A percentile compares a stretch with the other conserved stretches of the same genome.
These are phyloP conservation scores for Aureobasidium namibiae DNA, from an alignment of 2,329 filamentous ascomycete genomes.

Conservation along the genomic window DNA sequence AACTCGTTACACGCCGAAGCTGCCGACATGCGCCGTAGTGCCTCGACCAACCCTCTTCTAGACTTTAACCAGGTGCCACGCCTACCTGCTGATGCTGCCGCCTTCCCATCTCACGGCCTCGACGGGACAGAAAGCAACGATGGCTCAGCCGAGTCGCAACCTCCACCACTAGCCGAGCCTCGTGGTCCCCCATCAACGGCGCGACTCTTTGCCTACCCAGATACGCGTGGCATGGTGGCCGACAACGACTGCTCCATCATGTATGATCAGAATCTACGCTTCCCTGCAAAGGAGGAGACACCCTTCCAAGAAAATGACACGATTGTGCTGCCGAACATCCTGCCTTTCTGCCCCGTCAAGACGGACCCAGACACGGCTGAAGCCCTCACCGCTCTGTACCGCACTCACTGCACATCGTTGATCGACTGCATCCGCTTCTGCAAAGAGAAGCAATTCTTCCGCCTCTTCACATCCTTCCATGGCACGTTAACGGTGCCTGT, in stretches of 20 bases:
- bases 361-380: constrained; percentile 83
- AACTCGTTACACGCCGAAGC: constrained; percentile 15
- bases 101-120: constrained; percentile 31
- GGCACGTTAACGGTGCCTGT: constrained; percentile 95
- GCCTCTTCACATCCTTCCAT: constrained; percentile 89
- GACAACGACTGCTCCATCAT: constrained; percentile 37
- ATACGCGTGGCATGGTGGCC: constrained; percentile 33
- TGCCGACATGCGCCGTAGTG: constrained; percentile 19
- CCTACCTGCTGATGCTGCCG: constrained; percentile 40
- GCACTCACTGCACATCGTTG: constrained; percentile 89
- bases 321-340: constrained; percentile 77
- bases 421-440: constrained; percentile 94
- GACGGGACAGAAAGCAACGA: constrained; percentile 15
- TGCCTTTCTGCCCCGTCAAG: constrained; percentile 67
- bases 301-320: constrained; percentile 57
- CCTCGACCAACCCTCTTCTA: constrained; percentile 24
- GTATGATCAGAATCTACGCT: constrained; percentile 56
- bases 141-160: constrained; percentile 21
- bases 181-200: constrained; percentile 35
- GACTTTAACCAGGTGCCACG: constrained; percentile 35
- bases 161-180: constrained; percentile 22
- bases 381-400: constrained; percentile 78
- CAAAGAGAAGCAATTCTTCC: constrained; percentile 94
- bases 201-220: constrained; percentile 39
- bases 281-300: constrained; percentile 51